These are phyloP conservation scores for Ophiostoma triangulosporum DNA, from an alignment of 2,329 filamentous ascomycete genomes.

Conservation along the genomic window DNA sequence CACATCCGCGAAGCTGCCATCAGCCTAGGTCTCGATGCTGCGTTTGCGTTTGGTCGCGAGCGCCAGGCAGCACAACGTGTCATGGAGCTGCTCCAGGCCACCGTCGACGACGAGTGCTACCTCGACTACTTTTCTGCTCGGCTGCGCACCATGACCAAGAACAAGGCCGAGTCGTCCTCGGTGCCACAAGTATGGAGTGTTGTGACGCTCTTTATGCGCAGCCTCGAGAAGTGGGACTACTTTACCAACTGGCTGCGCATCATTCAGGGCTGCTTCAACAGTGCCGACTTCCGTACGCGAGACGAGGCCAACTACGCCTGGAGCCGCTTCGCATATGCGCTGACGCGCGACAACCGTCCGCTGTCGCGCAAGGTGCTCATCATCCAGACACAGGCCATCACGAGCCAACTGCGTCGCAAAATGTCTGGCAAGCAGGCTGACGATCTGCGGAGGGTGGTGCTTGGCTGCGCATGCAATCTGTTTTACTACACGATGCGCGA, in stretches of 20 bases:
- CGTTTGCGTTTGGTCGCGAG: constrained; percentile 55
- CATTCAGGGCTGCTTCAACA: constrained; percentile 75
- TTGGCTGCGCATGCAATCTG: constrained; percentile 65
- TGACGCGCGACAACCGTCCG: constrained; percentile 47
- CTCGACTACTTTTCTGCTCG: constrained; percentile 54
- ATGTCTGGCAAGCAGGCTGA: constrained; percentile 42
- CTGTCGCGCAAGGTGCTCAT: constrained; percentile 40
- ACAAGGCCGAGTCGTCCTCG: constrained; percentile 44
- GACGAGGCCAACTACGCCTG: constrained; percentile 72
- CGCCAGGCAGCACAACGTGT: constrained; percentile 53
- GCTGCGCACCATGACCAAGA: constrained; percentile 54
- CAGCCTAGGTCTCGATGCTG: constrained; percentile 56
- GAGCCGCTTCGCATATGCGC: constrained; percentile 68
- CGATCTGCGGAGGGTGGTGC: constrained; percentile 40
- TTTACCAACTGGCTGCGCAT: constrained; percentile 63
- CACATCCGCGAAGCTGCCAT: constrained; percentile 68
- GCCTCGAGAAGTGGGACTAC: constrained; percentile 57
- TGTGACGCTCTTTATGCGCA: constrained; percentile 64
- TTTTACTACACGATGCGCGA: constrained; percentile 69
- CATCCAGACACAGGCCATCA: constrained; percentile 50
- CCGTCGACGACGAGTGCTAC: constrained; percentile 48
- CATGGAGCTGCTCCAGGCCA: constrained; percentile 46
- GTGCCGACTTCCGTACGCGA: constrained; percentile 54
- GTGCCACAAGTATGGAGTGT: constrained; percentile 87
- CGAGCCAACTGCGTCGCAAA: constrained; percentile 52